These are phyloP conservation scores for Mayamaea pseudoterrestris DNA, from an alignment of 108 stramenopile genomes.

Conservation along the genomic window DNA sequence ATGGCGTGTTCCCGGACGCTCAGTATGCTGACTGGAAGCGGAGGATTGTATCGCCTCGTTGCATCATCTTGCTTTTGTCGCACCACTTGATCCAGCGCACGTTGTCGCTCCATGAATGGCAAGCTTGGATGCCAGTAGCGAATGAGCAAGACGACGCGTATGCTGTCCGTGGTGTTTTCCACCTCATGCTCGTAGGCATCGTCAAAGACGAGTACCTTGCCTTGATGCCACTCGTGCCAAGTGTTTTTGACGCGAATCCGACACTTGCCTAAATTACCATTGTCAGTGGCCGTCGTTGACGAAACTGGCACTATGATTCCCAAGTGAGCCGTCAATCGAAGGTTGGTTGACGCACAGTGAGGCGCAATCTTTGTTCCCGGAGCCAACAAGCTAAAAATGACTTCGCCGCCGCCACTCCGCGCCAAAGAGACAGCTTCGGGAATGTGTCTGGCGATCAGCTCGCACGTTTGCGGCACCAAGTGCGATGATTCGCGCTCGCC, in stretches of 20 bases:
- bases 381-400: conserved; percentile 63
- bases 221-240: conserved; percentile 53
- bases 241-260: conserved; percentile 45
- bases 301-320: conserved; percentile 44
- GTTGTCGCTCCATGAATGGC: conserved; percentile 3
- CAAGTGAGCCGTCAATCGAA: conserved; percentile 69
- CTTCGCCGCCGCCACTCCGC: conserved; percentile 55
- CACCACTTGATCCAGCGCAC: conserved; percentile 10
- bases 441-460: conserved; percentile 22
- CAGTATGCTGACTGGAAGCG: background rate
- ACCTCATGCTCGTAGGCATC: conserved; percentile 82
- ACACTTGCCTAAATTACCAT: conserved; percentile 7
- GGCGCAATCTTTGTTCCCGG: conserved; percentile 42
- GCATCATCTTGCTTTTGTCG: conserved; percentile 13
- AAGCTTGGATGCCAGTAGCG: conserved; percentile 72
- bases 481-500: conserved; percentile 24
- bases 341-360: conserved; percentile 63
- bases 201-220: conserved; percentile 69
- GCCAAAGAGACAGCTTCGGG: conserved; percentile 59
- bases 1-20: background rate
- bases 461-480: conserved; percentile 35
- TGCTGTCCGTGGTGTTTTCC: conserved; percentile 38
- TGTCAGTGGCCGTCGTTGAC: background rate
- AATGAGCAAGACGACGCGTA: conserved; percentile 51
- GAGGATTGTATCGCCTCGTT: conserved; percentile 10